Evolutionary conservation across 2,329 filamentous ascomycete genomes (phyloP), one percentile per base, ranked within the genome.

Genomic region (Cordyceps cateniannulata): DNA sequence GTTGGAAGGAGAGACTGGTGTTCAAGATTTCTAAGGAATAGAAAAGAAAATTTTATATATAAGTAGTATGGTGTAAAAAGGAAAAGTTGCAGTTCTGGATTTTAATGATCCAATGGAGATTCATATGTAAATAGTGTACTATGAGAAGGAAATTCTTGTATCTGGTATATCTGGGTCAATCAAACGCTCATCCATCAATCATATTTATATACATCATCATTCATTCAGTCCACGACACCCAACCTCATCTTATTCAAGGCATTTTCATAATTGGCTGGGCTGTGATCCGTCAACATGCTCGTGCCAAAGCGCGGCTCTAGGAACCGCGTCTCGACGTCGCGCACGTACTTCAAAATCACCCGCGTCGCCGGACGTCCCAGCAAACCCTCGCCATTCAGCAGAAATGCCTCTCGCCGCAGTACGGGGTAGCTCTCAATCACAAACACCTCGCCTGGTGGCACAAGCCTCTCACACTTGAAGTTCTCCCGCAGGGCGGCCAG

Each of bases 391-490:
- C 71, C 75, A 25, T 68, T 75, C 62, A 67, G 71, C 67, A 81
- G 67, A 48, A 89, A 88, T 0, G 87, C 85, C 67, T 89, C 85
- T 14, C 88, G 76, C 65, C 88, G 80, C 63, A 91, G 74, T 4
- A 90, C 88, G 9, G 80, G 79, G 69, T 85, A 85, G 25, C 81
- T 87, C 73, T 91, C 88, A 2, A 92, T 80, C 2, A 85, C 77
- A 67, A 92, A 91, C 0, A 92, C 86, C 69, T 93, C 89, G 1
- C 89, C 89, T 0, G 89, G 89, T 1, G 89, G 89, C 51, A 91
- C 74, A 2, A 93, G 78, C 68, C 91, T 91, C 35, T 82, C 77
- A 56, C 82, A 86, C 63, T 83, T 79, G 85, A 92, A 90, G 66
- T 81, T 84, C 3, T 82, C 83, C 2, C 89, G 80, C 18, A 93